phyloP scores from a whole-genome alignment of 1,284 basidiomycete genomes.

The Waitea zeae region DNA sequence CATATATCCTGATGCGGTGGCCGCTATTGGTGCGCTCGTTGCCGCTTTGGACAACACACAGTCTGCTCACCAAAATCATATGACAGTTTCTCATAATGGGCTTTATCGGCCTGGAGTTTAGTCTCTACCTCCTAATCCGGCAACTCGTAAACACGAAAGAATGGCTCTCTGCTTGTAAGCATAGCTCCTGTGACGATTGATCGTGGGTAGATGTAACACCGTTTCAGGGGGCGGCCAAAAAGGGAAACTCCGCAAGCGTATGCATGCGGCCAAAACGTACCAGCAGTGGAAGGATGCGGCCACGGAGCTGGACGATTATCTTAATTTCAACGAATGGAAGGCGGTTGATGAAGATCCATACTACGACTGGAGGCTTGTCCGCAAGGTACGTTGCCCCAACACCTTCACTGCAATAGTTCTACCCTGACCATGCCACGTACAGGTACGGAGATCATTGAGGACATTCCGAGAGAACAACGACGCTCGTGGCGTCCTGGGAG shows the following conservation, averaged over 20 bases:
- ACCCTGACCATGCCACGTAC: background rate
- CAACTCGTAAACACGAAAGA: slow-evolving; percentile 91
- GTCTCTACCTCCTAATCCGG: slow-evolving; percentile 73
- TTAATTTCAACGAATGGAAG: slow-evolving; percentile 85
- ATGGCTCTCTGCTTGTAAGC: slow-evolving; percentile 75
- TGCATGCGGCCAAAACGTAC: slow-evolving; percentile 64
- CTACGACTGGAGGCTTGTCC: slow-evolving; percentile 77
- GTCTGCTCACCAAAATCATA: background rate
- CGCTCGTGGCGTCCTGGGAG: slow-evolving; percentile 72
- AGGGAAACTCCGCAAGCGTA: slow-evolving; percentile 53
- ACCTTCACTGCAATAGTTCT: background rate
- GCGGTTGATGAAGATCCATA: slow-evolving; percentile 69
- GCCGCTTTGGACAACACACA: background rate
- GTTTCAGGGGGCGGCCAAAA: slow-evolving; percentile 68
- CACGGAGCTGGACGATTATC: slow-evolving; percentile 59
- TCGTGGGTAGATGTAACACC: background rate
- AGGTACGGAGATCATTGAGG: slow-evolving; percentile 53
- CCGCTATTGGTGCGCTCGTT: slow-evolving; percentile 56
- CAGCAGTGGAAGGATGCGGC: slow-evolving; percentile 82
- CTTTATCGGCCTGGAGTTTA: slow-evolving; percentile 77
- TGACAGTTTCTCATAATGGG: slow-evolving; percentile 71
- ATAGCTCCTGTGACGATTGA: background rate
- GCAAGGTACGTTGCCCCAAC: slow-evolving; percentile 49
- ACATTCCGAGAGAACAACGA: slow-evolving; percentile 56
- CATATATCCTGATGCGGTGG: slow-evolving; percentile 76